These are phyloP conservation scores for Candida anutae DNA, from an alignment of 1,139 yeast genomes.

Conservation along the genomic window DNA sequence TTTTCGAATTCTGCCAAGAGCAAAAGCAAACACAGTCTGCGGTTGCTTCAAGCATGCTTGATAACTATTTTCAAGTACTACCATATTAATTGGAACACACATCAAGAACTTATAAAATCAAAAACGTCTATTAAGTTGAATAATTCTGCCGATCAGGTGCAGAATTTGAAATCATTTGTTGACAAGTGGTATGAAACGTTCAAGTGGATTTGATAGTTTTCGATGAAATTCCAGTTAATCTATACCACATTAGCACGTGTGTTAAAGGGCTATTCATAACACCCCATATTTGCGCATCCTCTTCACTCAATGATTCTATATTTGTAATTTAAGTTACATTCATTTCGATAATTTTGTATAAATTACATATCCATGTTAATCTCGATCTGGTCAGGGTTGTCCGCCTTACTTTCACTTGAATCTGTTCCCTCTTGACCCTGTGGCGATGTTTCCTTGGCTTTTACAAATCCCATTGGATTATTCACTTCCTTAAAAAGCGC, in stretches of 20 bases:
- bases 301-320: slow-evolving; percentile 1
- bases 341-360: background rate
- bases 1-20: slow-evolving; percentile 31
- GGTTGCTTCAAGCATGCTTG: slow-evolving; percentile 27
- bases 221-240: background rate
- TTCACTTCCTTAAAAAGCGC: slow-evolving; percentile 15
- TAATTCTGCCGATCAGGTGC: slow-evolving; percentile 23
- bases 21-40: slow-evolving; percentile 22
- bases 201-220: slow-evolving; percentile 6
- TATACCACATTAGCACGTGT: background rate
- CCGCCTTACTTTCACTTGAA: too few species aligned
- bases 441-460: too few species aligned
- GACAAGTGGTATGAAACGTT: slow-evolving; percentile 32
- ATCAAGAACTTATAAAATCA: slow-evolving; percentile 22
- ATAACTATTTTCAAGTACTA: slow-evolving; percentile 30
- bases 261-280: too few species aligned
- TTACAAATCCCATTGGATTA: slow-evolving; percentile 53
- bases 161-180: slow-evolving; percentile 30
- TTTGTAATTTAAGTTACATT: slow-evolving; percentile 1
- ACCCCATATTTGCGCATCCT: background rate
- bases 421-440: too few species aligned
- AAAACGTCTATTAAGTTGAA: slow-evolving; percentile 35
- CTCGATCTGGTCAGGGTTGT: slow-evolving; percentile 65
- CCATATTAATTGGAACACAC: slow-evolving; percentile 38
- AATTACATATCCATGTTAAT: slow-evolving; percentile 43